Evolutionary conservation across 768 basidiomycete species (phyloP).

Genomic region (Boletus subcaerulescens): DNA sequence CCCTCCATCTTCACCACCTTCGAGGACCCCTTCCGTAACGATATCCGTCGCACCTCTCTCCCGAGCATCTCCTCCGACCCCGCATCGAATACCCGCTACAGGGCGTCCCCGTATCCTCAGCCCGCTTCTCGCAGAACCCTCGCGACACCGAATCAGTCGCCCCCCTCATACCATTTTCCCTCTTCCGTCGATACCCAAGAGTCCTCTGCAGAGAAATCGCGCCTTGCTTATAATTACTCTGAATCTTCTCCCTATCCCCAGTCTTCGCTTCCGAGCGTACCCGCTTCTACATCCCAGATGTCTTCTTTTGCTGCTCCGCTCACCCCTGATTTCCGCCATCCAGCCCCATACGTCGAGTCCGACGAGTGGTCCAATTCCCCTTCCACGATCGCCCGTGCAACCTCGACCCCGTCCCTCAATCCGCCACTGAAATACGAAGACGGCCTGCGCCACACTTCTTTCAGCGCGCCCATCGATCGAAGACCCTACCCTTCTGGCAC

Average conservation of each 20-base stretch:
- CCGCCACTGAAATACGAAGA: conserved; percentile 69
- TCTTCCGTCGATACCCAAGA: conserved; percentile 39
- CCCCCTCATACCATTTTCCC: conserved; percentile 59
- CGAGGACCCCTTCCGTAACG: conserved; percentile 54
- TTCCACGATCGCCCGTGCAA: conserved; percentile 63
- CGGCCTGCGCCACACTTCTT: conserved; percentile 63
- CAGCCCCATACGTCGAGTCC: conserved; percentile 41
- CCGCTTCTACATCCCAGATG: conserved; percentile 50
- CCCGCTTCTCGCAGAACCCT: conserved; percentile 46
- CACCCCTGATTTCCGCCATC: conserved; percentile 46
- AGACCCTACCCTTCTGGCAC: conserved; percentile 37
- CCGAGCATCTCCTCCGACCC: conserved; percentile 56
- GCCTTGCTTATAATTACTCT: conserved; percentile 41
- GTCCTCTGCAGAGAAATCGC: conserved; percentile 36
- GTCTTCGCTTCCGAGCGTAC: conserved; percentile 50
- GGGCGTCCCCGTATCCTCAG: conserved; percentile 57
- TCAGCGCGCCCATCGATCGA: conserved; percentile 56
- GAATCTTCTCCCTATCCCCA: conserved; percentile 48
- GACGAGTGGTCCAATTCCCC: conserved; percentile 57
- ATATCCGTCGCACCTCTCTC: conserved; percentile 60
- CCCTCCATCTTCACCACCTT: conserved; percentile 73
- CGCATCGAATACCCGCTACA: conserved; percentile 39
- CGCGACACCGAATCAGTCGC: conserved; percentile 39
- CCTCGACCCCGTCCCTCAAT: conserved; percentile 51
- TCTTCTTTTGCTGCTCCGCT: conserved; percentile 48